Base-by-base conservation (phyloP, 306 rosid genomes). In the Cucurbita ficifolia region DNA sequence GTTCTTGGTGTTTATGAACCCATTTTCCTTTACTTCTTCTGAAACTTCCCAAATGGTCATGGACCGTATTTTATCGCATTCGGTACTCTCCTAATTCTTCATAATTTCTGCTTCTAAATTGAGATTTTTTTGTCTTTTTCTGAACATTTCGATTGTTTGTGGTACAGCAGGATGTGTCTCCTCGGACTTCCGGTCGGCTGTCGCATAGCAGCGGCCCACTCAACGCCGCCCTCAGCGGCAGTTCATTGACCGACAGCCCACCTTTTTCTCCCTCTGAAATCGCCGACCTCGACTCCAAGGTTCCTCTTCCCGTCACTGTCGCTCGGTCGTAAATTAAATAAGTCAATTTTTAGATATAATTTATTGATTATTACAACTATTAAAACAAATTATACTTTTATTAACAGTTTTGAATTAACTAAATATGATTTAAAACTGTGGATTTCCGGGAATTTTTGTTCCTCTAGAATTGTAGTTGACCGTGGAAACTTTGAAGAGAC, bases 171-270 rank as follows among this genome's bases (percentile, higher is more conserved):
- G 99, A 94, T 14, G 88, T 84, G 0, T 94, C 99, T 5, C 97
- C 99, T 19, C 81, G 97, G 60, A 94, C 97, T 14, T 94, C 97
- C 51, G 98, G 98, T 24, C 79, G 99, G 78, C 84, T 91, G 50
- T 91, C 97, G 4, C 96, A 94, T 49, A 94, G 99, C 68, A 91
- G 97, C 65, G 99, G 97, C 14, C 96, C 97, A 78, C 96, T 94
- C n/a, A 93, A 88, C 76, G 96, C 88, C 57, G 79, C 86, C 9
- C 90, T 82, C n/a, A 85, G 92, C 22, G 86, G 87, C 62, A 88
- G 67, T 55, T 92, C 96, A 48, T 76, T 88, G 13, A 88, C 92
- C 62, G 97, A 91, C 73, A 94, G 96, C 33, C 97, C 96, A 0
- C 99, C 99, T 8, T 89, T 91, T 21, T 91, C 99, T 1, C 97